phyloP scores from a whole-genome alignment of 768 basidiomycete species.

The Podaxis carcinomalis region DNA sequence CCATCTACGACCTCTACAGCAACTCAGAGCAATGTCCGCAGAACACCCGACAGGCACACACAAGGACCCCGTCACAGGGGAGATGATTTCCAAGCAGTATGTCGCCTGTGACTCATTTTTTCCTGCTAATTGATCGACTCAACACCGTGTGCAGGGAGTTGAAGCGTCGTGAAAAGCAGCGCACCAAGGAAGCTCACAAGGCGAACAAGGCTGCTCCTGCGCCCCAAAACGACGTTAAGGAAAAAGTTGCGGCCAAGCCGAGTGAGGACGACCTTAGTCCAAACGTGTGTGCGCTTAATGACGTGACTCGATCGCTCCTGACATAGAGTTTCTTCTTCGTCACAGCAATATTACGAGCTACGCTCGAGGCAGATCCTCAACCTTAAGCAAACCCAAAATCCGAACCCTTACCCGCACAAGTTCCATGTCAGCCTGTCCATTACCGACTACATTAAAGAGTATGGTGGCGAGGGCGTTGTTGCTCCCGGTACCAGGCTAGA shows the following conservation, averaged over 20 bases:
- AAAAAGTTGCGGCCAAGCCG: slow-evolving; percentile 37
- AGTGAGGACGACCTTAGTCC: slow-evolving; percentile 88
- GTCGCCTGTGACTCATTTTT: slow-evolving; percentile 25
- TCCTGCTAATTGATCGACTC: slow-evolving; percentile 22
- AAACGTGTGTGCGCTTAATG: slow-evolving; percentile 55
- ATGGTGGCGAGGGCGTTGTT: slow-evolving; percentile 71
- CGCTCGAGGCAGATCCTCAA: slow-evolving; percentile 85
- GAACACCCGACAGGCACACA: slow-evolving; percentile 42
- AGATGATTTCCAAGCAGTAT: slow-evolving; percentile 95
- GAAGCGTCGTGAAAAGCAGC: slow-evolving; percentile 88
- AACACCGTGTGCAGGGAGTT: slow-evolving; percentile 62
- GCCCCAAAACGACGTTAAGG: slow-evolving; percentile 34
- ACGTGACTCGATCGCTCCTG: not conserved
- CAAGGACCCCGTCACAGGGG: slow-evolving; percentile 88
- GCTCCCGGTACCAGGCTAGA: slow-evolving; percentile 62
- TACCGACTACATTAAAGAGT: slow-evolving; percentile 65
- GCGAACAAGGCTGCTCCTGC: slow-evolving; percentile 44
- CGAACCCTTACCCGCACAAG: slow-evolving; percentile 99
- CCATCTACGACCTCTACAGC: slow-evolving; percentile 11
- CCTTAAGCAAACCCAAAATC: slow-evolving; percentile 78
- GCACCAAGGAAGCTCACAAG: slow-evolving; percentile 78
- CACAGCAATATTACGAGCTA: slow-evolving; percentile 94
- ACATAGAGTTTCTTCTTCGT: not conserved
- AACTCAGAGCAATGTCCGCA: slow-evolving; percentile 34
- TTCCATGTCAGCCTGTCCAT: slow-evolving; percentile 85